These are phyloP conservation scores for Pterula multifida DNA, from an alignment of 1,284 basidiomycete genomes.

Conservation along the genomic window DNA sequence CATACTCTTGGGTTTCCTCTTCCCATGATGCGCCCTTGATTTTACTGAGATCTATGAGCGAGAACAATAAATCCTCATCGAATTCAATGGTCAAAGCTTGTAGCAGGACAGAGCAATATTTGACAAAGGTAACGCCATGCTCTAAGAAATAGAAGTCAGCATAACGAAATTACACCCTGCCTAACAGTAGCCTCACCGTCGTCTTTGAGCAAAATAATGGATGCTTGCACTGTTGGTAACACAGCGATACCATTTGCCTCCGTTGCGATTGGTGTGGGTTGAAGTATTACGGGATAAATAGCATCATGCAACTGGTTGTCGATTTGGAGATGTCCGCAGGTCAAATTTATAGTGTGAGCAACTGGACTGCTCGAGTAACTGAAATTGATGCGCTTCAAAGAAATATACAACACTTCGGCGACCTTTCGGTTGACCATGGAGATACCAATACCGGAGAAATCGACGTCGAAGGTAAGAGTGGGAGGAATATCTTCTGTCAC, in stretches of 20 bases:
- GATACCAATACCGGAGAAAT: slow-evolving; percentile 86
- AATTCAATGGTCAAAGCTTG: slow-evolving; percentile 94
- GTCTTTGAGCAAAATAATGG: slow-evolving; percentile 87
- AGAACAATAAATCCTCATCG: slow-evolving; percentile 94
- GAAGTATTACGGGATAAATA: slow-evolving; percentile 90
- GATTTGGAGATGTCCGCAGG: slow-evolving; percentile 87
- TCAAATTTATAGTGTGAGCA: slow-evolving; percentile 73
- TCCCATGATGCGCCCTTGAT: slow-evolving; percentile 89
- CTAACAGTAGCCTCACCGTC: slow-evolving; percentile 43
- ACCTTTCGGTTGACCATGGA: slow-evolving; percentile 86
- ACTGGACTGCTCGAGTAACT: slow-evolving; percentile 79
- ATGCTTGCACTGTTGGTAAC: slow-evolving; percentile 87
- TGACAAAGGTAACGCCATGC: slow-evolving; percentile 93
- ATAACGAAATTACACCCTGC: not conserved
- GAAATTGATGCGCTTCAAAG: slow-evolving; percentile 71
- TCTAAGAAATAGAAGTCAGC: slow-evolving; percentile 29
- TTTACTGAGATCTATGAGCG: slow-evolving; percentile 86
- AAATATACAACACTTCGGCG: slow-evolving; percentile 86
- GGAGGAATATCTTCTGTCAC: slow-evolving; percentile 69
- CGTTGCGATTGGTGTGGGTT: slow-evolving; percentile 86
- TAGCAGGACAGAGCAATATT: slow-evolving; percentile 90
- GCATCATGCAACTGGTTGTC: slow-evolving; percentile 98
- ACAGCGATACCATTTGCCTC: slow-evolving; percentile 72
- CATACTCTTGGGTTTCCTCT: slow-evolving; percentile 64
- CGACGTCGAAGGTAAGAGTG: slow-evolving; percentile 59